A percentile compares a stretch with the other conserved stretches of the same genome.
These are phyloP conservation scores for Suillus tomentosus DNA, from an alignment of 768 basidiomycete species.

Conservation along the genomic window DNA sequence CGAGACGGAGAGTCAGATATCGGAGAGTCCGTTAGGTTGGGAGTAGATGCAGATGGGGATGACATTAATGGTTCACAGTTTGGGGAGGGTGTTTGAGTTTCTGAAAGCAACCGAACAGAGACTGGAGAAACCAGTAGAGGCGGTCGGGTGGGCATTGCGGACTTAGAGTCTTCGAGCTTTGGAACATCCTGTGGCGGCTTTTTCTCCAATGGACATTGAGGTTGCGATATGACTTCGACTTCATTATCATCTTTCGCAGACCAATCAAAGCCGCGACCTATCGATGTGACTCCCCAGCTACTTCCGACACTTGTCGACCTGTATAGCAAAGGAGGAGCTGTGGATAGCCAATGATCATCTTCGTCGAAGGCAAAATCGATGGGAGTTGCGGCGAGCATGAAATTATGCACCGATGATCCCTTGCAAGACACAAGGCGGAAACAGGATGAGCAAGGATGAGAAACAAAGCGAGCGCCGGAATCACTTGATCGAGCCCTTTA, in stretches of 20 bases:
- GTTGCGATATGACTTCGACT: constrained; percentile 11
- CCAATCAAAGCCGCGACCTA: constrained; percentile 85
- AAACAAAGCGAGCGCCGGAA: constrained; percentile 3
- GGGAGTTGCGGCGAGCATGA: constrained; percentile 61
- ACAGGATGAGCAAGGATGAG: constrained; percentile 2
- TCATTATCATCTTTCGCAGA: constrained; percentile 42
- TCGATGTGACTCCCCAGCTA: constrained; percentile 85
- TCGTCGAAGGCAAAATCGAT: constrained; percentile 68
- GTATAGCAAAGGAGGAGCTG: constrained; percentile 53
- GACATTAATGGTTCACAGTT: constrained; percentile 31
- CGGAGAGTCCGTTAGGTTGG: constrained; percentile 34
- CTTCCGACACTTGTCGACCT: constrained; percentile 67
- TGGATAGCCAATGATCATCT: constrained; percentile 62
- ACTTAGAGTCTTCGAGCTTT: constrained; percentile 13
- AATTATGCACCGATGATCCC: background rate
- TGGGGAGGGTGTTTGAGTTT: constrained; percentile 24
- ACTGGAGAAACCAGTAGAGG: constrained; percentile 19
- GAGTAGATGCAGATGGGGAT: constrained; percentile 30
- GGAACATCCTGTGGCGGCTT: constrained; percentile 21
- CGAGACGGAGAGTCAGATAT: constrained; percentile 31
- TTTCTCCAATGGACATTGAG: constrained; percentile 14
- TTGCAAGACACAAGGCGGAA: constrained; percentile 1
- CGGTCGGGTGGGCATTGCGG: constrained; percentile 14
- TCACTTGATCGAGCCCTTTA: constrained; percentile 6
- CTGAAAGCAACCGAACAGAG: constrained; percentile 26